These are phyloP conservation scores for Zygosaccharomyces pseudobailii DNA, from an alignment of 1,139 yeast species.

Conservation along the genomic window DNA sequence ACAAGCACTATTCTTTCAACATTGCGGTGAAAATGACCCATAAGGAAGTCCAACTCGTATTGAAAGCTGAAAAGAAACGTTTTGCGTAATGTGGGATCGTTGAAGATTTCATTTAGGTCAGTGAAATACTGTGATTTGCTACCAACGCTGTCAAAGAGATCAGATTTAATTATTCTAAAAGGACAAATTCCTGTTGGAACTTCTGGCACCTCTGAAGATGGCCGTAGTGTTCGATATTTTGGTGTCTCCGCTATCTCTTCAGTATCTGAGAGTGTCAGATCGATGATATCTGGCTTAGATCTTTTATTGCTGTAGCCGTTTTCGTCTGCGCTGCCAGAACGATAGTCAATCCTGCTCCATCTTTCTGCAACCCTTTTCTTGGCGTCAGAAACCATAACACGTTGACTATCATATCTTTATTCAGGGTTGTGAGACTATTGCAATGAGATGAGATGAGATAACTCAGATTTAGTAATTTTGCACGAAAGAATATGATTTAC, in stretches of 20 bases:
- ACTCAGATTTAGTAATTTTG: background rate
- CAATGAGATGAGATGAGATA: background rate
- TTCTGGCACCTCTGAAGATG: background rate
- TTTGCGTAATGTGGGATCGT: conserved; percentile 19
- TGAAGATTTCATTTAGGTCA: conserved; percentile 29
- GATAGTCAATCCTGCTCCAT: conserved; percentile 13
- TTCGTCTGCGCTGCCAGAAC: background rate
- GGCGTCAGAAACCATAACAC: conserved; percentile 3
- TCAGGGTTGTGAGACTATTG: too few species aligned
- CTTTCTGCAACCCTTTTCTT: conserved; percentile 10
- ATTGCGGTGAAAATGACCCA: conserved; percentile 18
- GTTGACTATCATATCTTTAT: background rate
- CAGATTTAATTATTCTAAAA: conserved; percentile 33
- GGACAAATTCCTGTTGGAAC: conserved; percentile 11
- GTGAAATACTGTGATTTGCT: conserved; percentile 21
- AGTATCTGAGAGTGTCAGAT: conserved; percentile 11
- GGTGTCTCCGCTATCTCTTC: background rate
- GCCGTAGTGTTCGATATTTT: too few species aligned
- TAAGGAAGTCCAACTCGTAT: conserved; percentile 30
- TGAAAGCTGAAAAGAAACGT: conserved; percentile 36
- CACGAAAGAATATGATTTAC: background rate
- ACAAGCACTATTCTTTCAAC: conserved; percentile 23
- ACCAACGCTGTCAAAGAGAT: conserved; percentile 25
- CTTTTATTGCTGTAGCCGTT: conserved; percentile 1
- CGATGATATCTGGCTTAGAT: conserved; percentile 11